These are phyloP conservation scores for Fraxinus anomala DNA, from an alignment of 257 asterid species.

Conservation along the genomic window DNA sequence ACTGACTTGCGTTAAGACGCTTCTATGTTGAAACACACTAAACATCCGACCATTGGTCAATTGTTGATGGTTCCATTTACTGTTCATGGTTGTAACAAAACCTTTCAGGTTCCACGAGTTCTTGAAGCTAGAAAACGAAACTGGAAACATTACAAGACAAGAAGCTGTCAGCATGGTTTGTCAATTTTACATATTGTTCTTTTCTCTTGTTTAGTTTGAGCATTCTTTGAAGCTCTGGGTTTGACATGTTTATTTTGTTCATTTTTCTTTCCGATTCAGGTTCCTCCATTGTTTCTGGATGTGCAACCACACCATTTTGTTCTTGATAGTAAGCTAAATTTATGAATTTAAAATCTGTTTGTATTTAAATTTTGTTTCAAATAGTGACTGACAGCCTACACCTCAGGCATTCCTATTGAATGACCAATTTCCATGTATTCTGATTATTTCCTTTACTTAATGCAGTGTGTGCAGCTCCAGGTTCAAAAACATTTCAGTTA, in stretches of 20 bases:
- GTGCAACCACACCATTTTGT: constrained; percentile 87
- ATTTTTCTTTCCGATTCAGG: constrained; percentile 55
- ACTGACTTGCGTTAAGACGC: neutral
- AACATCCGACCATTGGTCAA: neutral
- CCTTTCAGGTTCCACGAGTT: constrained; percentile 89
- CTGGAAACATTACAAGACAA: constrained; percentile 95
- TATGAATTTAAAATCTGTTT: constrained; percentile 18
- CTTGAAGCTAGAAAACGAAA: constrained; percentile 91
- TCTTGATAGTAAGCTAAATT: constrained; percentile 87
- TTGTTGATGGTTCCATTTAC: constrained; percentile 18
- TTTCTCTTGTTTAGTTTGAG: constrained; percentile 21
- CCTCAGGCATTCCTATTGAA: constrained; percentile 12
- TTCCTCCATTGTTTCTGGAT: constrained; percentile 98
- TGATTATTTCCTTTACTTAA: constrained; percentile 30
- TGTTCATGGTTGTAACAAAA: constrained; percentile 20
- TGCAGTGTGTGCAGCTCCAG: constrained; percentile 99
- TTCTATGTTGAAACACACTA: neutral
- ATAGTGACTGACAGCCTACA: constrained; percentile 8
- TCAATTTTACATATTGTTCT: constrained; percentile 21
- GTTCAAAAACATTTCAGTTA: constrained; percentile 95
- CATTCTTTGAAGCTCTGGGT: constrained; percentile 5
- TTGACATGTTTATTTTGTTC: constrained; percentile 6
- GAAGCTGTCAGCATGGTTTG: constrained; percentile 99
- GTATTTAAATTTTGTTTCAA: constrained; percentile 17
- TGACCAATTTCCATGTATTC: constrained; percentile 23